phyloP scores from a whole-genome alignment of 768 basidiomycete genomes.

The Boletellus ananas region DNA sequence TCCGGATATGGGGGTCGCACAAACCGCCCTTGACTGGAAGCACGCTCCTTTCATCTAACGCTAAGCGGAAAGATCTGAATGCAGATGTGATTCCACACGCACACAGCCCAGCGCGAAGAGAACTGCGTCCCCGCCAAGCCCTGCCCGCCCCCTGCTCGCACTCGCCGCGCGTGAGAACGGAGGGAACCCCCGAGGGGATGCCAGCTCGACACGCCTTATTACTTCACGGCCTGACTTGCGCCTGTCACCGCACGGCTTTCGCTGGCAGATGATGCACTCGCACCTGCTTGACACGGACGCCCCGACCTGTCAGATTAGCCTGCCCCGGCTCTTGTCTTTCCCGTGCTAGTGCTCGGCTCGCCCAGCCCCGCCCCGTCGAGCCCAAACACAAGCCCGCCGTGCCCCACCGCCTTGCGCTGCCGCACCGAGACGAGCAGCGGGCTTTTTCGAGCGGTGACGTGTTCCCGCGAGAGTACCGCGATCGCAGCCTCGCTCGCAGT shows the following conservation, averaged over 20 bases:
- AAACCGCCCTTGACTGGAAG: conserved; percentile 22
- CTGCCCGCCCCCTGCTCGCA: conserved; percentile 9
- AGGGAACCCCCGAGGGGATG: conserved; percentile 15
- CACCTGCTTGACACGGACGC: conserved; percentile 12
- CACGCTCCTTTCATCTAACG: conserved; percentile 36
- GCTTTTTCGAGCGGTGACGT: conserved; percentile 5
- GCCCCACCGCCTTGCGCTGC: not conserved
- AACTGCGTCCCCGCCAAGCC: conserved; percentile 10
- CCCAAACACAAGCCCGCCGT: not conserved
- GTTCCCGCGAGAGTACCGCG: conserved; percentile 29
- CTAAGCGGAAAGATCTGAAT: conserved; percentile 34
- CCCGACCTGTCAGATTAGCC: conserved; percentile 21
- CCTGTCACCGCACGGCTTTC: conserved; percentile 10
- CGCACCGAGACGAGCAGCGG: conserved; percentile 8
- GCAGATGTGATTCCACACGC: conserved; percentile 29
- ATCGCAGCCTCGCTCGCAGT: conserved; percentile 17
- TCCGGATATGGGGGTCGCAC: conserved; percentile 27
- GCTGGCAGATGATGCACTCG: conserved; percentile 25
- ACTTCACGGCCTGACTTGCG: conserved; percentile 17
- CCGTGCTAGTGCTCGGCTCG: not conserved
- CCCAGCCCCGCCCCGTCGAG: not conserved
- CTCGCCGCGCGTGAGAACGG: not conserved
- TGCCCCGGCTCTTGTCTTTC: conserved; percentile 6
- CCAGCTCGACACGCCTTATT: conserved; percentile 17
- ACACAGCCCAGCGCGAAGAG: conserved; percentile 22